phyloP scores from a whole-genome alignment of 352 stramenopile species.

The Phytophthora tentaculata region DNA sequence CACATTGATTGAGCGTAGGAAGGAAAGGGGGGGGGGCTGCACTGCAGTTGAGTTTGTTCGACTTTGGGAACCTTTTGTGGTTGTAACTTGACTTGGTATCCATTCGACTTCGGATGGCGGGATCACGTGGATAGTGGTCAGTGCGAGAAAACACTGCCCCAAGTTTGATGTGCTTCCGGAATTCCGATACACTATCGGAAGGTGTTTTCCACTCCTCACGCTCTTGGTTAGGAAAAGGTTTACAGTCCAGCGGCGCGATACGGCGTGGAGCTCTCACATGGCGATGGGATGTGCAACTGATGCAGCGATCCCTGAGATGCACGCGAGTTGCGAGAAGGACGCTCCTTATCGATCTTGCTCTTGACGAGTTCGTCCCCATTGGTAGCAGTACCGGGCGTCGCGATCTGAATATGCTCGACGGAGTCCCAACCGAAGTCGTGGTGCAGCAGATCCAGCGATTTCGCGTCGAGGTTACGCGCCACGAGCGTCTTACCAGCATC shows the following conservation, averaged over 20 bases:
- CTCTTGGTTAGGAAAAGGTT: conserved; percentile 11
- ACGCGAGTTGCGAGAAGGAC: conserved; percentile 25
- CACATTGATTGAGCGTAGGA: too few relatives aligned
- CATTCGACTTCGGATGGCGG: neutral
- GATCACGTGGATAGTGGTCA: neutral
- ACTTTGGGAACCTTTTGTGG: too few relatives aligned
- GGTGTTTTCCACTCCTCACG: conserved; percentile 15
- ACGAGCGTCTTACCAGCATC: conserved; percentile 79
- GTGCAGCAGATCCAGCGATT: conserved; percentile 62
- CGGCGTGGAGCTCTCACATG: conserved; percentile 24
- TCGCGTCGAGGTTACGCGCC: conserved; percentile 60
- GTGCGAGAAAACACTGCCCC: neutral
- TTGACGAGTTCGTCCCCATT: conserved; percentile 31
- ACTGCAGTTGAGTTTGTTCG: too few relatives aligned
- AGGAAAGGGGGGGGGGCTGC: too few relatives aligned
- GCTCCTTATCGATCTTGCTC: conserved; percentile 34
- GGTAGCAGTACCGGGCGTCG: conserved; percentile 16
- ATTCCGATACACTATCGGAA: neutral
- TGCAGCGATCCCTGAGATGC: conserved; percentile 34
- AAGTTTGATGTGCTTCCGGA: neutral
- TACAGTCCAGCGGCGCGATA: conserved; percentile 30
- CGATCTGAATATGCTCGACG: conserved; percentile 45
- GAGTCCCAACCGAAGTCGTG: conserved; percentile 65
- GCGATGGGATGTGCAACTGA: conserved; percentile 37
- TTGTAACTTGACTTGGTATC: too few relatives aligned